A percentile compares a stretch with the other conserved stretches of the same genome.
phyloP scores from a whole-genome alignment of 495 filamentous ascomycete species.

The Aspergillus bridgeri region DNA sequence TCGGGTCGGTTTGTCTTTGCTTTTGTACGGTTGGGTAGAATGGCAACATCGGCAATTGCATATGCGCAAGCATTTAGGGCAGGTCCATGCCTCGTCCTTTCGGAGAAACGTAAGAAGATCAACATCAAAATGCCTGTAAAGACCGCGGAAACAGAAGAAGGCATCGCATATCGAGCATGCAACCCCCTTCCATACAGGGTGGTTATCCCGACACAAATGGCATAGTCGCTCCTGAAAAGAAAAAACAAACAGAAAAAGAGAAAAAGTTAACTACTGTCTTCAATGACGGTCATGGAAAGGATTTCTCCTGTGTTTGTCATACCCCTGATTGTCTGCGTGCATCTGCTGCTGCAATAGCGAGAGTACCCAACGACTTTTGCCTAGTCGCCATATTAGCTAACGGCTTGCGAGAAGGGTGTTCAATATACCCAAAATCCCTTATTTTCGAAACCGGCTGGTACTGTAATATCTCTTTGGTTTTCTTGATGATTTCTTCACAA shows the following conservation, averaged over 20 bases:
- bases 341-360: slow-evolving; percentile 10
- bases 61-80: slow-evolving; percentile 18
- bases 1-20: slow-evolving; percentile 18
- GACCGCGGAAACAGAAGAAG: slow-evolving; percentile 23
- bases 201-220: slow-evolving; percentile 21
- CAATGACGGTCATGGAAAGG: background rate
- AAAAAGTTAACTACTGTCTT: background rate
- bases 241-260: no score
- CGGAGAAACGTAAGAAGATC: slow-evolving; percentile 15
- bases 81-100: slow-evolving; percentile 9
- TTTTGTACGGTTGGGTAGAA: slow-evolving; percentile 17
- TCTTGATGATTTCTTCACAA: slow-evolving; percentile 9
- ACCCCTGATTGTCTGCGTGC: slow-evolving; percentile 14
- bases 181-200: slow-evolving; percentile 18
- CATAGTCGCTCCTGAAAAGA: slow-evolving; percentile 19
- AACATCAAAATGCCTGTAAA: slow-evolving; percentile 22
- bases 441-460: background rate
- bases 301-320: background rate
- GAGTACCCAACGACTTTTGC: slow-evolving; percentile 14
- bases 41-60: slow-evolving; percentile 25
- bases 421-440: slow-evolving; percentile 5
- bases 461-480: background rate
- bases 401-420: background rate
- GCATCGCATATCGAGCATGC: slow-evolving; percentile 15
- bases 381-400: slow-evolving; percentile 4